Base-by-base conservation (phyloP, 805 yeast genomes). In the Barnettozyma wickerhamii region DNA sequence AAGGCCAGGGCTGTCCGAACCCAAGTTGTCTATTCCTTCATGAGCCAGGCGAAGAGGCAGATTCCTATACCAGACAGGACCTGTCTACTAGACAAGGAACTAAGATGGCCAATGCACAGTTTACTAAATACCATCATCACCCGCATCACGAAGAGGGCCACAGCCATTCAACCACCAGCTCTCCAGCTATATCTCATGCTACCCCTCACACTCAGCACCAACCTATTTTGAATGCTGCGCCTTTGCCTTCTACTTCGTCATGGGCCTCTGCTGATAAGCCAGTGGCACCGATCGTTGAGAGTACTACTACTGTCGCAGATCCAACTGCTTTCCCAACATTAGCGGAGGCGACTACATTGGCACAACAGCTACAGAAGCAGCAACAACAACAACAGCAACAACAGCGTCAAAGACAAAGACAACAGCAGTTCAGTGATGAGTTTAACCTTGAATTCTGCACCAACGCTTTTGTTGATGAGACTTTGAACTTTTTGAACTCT, bases 21-120 rank as follows among this genome's bases (percentile, higher is more conserved):
- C 98, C 98, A 47, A 88, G 89, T 58, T 93, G 99, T 73, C 93
- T 93, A 99, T 93, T 93, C 57, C 72, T 93, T 55, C 99, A 93
- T 62, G 99, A 93, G 64, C 99, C 99, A 6, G 99, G 99, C 44
- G 99, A 93, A 69, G 99, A 93, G 63, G 98, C 98, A 2, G 99
- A 93, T 56, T 84, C 95, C 10, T 91, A 86, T 65, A 87, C 95
- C 20, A 80, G 96, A 40, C 89, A 86, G 57, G 95, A 86, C 56
- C 70, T 86, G 55, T 79, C 89, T 5, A 84, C 93, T 4, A 83
- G 85, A 59, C 80, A 79, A 50, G 79, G 80, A 52, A 70, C 77
- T 49, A 78, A 75, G 54, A 76, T 77, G 74, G 56, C 53, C 19
- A 59, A 58, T 13, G 44, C 53, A 23, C 65, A 46, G 26, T 63